Conservation (phyloP, 108 stramenopile genomes). For the Cyclotella baltica region DNA sequence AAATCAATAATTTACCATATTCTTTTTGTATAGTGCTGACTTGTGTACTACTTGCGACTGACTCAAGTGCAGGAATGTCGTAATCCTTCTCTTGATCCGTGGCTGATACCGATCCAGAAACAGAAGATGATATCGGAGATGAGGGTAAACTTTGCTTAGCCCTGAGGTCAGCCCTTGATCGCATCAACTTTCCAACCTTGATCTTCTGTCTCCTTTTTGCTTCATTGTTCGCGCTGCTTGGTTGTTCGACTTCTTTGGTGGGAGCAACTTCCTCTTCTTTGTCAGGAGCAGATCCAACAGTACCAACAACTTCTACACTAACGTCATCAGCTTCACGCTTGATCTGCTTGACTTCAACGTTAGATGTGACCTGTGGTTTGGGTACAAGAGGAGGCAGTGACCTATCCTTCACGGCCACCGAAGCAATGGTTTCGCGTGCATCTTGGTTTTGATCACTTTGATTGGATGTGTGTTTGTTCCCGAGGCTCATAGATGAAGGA, state of each 20-base stretch:
- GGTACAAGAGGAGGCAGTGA: conserved; percentile 9
- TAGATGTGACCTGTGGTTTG: neutral
- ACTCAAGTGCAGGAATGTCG: conserved; percentile 5
- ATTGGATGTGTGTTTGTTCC: neutral
- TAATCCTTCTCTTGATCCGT: neutral
- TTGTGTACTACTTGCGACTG: neutral
- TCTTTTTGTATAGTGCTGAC: neutral
- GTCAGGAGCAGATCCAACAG: neutral
- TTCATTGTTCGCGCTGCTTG: neutral
- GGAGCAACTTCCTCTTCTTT: neutral
- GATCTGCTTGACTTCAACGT: neutral
- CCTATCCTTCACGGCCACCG: neutral
- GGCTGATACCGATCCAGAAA: neutral
- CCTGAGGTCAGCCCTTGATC: neutral
- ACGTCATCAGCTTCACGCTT: neutral
- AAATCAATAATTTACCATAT: neutral
- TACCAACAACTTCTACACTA: conserved; percentile 6
- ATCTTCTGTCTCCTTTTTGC: conserved; percentile 15
- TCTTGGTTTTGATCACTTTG: neutral
- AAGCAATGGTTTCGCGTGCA: neutral
- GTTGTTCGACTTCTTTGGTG: neutral
- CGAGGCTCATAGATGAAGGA: neutral
- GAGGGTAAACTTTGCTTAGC: neutral
- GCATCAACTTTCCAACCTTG: neutral
- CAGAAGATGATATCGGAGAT: neutral